Conservation (phyloP, 1,284 basidiomycete species). For the Sphagnurus paluster region DNA sequence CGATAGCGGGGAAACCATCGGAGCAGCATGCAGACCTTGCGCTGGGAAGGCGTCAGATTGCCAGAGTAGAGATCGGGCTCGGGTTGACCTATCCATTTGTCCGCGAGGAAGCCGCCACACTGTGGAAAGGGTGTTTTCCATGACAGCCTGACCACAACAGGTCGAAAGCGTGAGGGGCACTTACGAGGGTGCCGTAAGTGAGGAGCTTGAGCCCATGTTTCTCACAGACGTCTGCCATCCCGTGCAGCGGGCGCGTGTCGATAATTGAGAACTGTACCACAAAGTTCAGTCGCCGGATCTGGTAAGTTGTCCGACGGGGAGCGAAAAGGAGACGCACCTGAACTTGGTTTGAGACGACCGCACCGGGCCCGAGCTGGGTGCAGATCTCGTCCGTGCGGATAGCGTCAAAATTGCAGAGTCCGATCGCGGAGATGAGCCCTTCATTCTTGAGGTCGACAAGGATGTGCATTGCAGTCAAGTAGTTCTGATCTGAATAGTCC, state of each 20-base stretch:
- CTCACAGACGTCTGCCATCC: slow-evolving; percentile 74
- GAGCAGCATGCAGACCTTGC: slow-evolving; percentile 55
- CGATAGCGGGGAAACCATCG: slow-evolving; percentile 8
- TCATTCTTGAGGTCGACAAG: slow-evolving; percentile 59
- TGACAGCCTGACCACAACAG: neutral
- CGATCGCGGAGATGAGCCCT: slow-evolving; percentile 65
- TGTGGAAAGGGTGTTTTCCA: slow-evolving; percentile 27
- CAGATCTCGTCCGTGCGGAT: slow-evolving; percentile 78
- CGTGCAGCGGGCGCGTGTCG: slow-evolving; percentile 73
- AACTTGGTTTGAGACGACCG: slow-evolving; percentile 80
- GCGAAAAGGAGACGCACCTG: slow-evolving; percentile 49
- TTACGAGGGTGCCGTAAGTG: slow-evolving; percentile 78
- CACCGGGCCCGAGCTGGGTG: slow-evolving; percentile 61
- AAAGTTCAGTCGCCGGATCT: slow-evolving; percentile 4
- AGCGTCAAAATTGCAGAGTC: slow-evolving; percentile 81
- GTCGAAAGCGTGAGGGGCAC: slow-evolving; percentile 25
- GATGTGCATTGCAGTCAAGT: slow-evolving; percentile 61
- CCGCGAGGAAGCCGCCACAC: slow-evolving; percentile 82
- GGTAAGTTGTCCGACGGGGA: neutral
- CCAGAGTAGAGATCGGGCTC: slow-evolving; percentile 73
- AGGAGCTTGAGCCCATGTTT: slow-evolving; percentile 73
- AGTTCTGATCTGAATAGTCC: slow-evolving; percentile 70
- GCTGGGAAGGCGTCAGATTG: slow-evolving; percentile 71
- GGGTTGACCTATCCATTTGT: slow-evolving; percentile 67
- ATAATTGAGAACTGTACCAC: slow-evolving; percentile 71